Conservation (phyloP, 495 filamentous ascomycete genomes). For the Penicillium desertorum region DNA sequence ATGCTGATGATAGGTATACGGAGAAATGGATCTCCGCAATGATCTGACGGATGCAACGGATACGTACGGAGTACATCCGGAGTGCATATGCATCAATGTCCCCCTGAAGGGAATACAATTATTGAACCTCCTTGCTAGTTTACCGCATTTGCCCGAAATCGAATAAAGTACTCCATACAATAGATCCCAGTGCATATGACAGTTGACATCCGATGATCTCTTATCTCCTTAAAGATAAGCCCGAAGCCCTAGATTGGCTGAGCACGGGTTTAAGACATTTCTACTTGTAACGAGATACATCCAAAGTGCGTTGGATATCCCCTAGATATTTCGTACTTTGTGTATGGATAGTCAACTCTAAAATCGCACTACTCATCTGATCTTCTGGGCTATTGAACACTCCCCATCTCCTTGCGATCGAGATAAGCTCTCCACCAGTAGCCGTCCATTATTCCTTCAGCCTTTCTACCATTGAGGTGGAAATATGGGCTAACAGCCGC, state of each 20-base stretch:
- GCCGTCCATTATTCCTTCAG: no score
- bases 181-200: background rate
- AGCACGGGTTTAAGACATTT: no score
- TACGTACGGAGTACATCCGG: no score
- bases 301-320: no score
- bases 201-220: background rate
- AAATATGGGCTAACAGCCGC: conserved; percentile 1
- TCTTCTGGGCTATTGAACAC: conserved; percentile 18
- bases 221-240: conserved; percentile 21
- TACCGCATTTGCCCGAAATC: background rate
- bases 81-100: no score
- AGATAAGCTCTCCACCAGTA: conserved; percentile 40
- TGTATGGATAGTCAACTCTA: no score
- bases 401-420: conserved; percentile 26
- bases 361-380: background rate
- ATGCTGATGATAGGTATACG: no score
- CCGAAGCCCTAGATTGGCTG: conserved; percentile 19
- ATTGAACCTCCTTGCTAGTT: conserved; percentile 9
- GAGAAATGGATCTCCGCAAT: no score
- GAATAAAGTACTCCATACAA: no score
- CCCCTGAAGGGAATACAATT: background rate
- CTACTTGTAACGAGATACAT: no score
- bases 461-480: conserved; percentile 4
- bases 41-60: no score
- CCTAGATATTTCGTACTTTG: no score